These are phyloP conservation scores for Boletus reticulatus DNA, from an alignment of 768 basidiomycete genomes.

Conservation along the genomic window DNA sequence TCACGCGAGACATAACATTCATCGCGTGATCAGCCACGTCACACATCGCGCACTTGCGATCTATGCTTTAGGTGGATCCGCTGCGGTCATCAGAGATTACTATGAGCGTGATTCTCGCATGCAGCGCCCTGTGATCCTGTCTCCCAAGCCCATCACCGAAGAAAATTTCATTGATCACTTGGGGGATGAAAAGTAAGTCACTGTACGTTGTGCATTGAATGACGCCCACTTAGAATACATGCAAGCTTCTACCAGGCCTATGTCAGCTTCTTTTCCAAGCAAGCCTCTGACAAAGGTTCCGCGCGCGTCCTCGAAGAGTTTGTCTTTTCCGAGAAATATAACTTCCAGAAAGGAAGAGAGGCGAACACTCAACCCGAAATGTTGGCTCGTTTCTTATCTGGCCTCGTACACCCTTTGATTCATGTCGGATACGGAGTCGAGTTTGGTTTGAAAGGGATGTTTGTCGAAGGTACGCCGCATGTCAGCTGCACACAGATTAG, in stretches of 20 bases:
- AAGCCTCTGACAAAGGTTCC: slow-evolving; percentile 16
- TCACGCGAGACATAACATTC: not conserved
- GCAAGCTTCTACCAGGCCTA: slow-evolving; percentile 29
- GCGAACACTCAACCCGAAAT: slow-evolving; percentile 42
- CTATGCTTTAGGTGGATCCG: slow-evolving; percentile 28
- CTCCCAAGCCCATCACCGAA: slow-evolving; percentile 25
- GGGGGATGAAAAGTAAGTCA: slow-evolving; percentile 23
- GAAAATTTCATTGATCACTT: slow-evolving; percentile 25
- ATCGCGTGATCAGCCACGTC: slow-evolving; percentile 19
- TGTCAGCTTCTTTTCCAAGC: slow-evolving; percentile 23
- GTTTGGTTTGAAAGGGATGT: slow-evolving; percentile 58
- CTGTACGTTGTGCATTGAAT: not conserved
- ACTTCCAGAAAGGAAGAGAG: slow-evolving; percentile 15
- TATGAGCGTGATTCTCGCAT: slow-evolving; percentile 19
- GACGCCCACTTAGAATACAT: not conserved
- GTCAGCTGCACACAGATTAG: not conserved
- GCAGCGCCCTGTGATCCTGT: slow-evolving; percentile 23
- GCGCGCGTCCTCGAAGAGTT: slow-evolving; percentile 24
- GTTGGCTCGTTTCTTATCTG: slow-evolving; percentile 47
- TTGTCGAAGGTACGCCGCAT: slow-evolving; percentile 51
- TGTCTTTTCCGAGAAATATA: slow-evolving; percentile 31
- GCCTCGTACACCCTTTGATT: slow-evolving; percentile 61
- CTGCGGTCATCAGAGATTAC: slow-evolving; percentile 21
- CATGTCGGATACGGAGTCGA: slow-evolving; percentile 62
- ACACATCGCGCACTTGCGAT: slow-evolving; percentile 30